These are phyloP conservation scores for Sporothrix pseudoabietina DNA, from an alignment of 2,329 filamentous ascomycete species.

Conservation along the genomic window DNA sequence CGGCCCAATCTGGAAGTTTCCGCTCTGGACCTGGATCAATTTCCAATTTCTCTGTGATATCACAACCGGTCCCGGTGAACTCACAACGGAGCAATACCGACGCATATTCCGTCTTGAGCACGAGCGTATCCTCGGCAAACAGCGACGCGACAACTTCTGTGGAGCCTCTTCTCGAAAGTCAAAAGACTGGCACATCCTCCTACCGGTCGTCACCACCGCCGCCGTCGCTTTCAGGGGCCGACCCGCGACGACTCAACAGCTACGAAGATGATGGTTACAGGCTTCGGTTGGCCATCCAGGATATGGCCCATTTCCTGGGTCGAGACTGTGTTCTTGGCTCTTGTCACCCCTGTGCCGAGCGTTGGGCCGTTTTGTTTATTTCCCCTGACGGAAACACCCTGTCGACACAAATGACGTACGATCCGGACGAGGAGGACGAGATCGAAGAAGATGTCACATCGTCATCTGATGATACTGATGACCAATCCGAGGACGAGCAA, in stretches of 20 bases:
- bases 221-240: conserved; percentile 37
- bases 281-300: conserved; percentile 67
- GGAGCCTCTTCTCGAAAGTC: conserved; percentile 63
- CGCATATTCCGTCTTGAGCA: conserved; percentile 70
- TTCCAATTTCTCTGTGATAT: conserved; percentile 69
- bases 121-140: conserved; percentile 70
- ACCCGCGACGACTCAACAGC: conserved; percentile 51
- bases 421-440: conserved; percentile 59
- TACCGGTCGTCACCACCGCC: conserved; percentile 58
- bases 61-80: conserved; percentile 66
- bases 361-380: conserved; percentile 81
- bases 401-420: conserved; percentile 72
- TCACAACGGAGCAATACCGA: conserved; percentile 61
- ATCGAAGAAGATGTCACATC: conserved; percentile 64
- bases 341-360: conserved; percentile 77
- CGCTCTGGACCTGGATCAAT: conserved; percentile 68
- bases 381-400: conserved; percentile 71
- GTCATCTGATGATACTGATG: conserved; percentile 62
- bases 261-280: conserved; percentile 67
- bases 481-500: conserved; percentile 56
- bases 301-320: conserved; percentile 69
- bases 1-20: conserved; percentile 62
- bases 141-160: conserved; percentile 69
- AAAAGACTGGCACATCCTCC: conserved; percentile 50
- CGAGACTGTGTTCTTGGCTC: conserved; percentile 65